phyloP scores from a whole-genome alignment of 345 rosid species.

The Eucalyptus camaldulensis region DNA sequence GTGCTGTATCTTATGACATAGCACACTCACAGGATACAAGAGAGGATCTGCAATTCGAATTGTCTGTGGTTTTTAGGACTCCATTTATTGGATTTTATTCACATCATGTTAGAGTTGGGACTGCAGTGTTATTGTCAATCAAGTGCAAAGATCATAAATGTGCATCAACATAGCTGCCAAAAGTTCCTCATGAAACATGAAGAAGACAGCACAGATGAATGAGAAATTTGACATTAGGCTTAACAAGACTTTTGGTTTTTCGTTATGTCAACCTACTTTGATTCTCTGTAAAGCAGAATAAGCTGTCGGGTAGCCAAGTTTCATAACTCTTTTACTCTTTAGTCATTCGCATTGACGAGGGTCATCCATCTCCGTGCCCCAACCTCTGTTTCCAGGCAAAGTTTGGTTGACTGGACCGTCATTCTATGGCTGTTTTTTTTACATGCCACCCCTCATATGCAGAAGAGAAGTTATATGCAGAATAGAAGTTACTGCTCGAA shows the following conservation, averaged over 20 bases:
- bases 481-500: background rate
- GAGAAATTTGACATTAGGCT: background rate
- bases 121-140: background rate
- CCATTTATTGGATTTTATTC: background rate
- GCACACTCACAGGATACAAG: background rate
- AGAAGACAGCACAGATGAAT: background rate
- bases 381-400: background rate
- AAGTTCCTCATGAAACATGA: background rate
- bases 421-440: background rate
- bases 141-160: background rate
- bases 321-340: background rate
- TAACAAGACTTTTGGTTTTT: background rate
- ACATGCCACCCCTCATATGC: background rate
- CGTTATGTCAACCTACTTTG: background rate
- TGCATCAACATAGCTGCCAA: background rate
- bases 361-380: background rate
- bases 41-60: background rate
- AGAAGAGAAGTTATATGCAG: background rate
- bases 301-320: background rate
- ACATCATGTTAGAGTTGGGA: background rate
- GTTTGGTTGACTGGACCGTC: background rate
- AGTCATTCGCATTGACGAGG: background rate
- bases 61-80: background rate
- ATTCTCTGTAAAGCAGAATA: background rate
- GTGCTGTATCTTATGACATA: background rate